Base-by-base conservation (phyloP, 768 basidiomycete genomes). In the Hericium rajendrae region DNA sequence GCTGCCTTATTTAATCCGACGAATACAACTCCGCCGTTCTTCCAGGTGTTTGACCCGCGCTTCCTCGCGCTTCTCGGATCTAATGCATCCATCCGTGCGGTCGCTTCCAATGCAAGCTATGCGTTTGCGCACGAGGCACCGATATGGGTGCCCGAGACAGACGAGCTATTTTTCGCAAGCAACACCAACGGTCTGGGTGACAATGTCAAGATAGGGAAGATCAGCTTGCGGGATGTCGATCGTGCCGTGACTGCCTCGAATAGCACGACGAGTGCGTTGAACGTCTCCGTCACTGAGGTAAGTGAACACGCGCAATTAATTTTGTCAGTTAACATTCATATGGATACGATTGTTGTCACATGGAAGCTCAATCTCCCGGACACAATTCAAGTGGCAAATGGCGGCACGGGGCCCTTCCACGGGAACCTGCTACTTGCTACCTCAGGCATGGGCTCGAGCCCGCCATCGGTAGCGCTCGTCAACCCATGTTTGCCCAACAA, bases 51-150 rank as follows among this genome's bases (percentile, higher is more conserved):
- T 64, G 74, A 82, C 61, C 66, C 69, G 3, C 68, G 69, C n/a
- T 89, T 91, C 69, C 70, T 85, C 46, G 56, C 67, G 6, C 72
- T 89, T 55, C 76, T 88, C 1, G 88, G 87, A 1, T 59, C 68
- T 3, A 70, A 72, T 22, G 81, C 88, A 6, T 77, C 77, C 0
- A 76, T 91, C 51, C 76, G 78, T 3, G 67, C 79, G 57, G 78
- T 92, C 50, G 81, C 82, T 0, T 76, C 78, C 6, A 80, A 82
- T 57, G 76, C 77, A 3, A 79, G 76, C 3, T 84, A 83, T 66
- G 84, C 84, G 2, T 82, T 88, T 59, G 88, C 88, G 16, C 88
- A 91, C 65, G 90, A 92, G 70, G 89, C 86, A 2, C 86, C 86
- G 0, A 74, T 90, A 2, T 88, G 82, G 68, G 71, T 80, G 37